Evolutionary conservation across 2,329 filamentous ascomycete species (phyloP).

Genomic region (Cladobotryum mycophilum): DNA sequence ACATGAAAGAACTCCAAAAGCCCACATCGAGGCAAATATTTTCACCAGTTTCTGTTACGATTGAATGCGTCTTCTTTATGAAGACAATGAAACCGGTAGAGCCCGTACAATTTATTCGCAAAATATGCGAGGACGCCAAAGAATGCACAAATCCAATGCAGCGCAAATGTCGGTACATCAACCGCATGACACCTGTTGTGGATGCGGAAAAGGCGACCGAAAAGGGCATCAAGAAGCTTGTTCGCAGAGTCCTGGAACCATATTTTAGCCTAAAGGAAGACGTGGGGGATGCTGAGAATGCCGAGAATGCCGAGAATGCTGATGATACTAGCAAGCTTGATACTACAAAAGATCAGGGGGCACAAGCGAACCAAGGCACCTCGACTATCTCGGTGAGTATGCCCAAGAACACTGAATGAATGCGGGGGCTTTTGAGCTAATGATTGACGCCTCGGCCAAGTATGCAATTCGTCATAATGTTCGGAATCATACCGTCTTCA

Average conservation of each 20-base stretch:
- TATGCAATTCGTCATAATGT: conserved; percentile 80
- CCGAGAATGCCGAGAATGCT: conserved; percentile 12
- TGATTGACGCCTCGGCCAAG: conserved; percentile 34
- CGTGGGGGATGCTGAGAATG: conserved; percentile 13
- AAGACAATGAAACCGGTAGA: conserved; percentile 50
- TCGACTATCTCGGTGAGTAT: conserved; percentile 37
- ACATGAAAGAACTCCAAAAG: conserved; percentile 44
- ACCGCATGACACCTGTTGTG: conserved; percentile 48
- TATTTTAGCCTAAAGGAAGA: conserved; percentile 48
- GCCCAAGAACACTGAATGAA: not conserved
- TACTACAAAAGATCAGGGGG: conserved; percentile 1
- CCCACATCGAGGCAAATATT: conserved; percentile 42
- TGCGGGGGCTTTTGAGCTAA: not conserved
- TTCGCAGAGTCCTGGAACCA: conserved; percentile 53
- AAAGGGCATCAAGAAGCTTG: conserved; percentile 60
- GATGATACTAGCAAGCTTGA: not conserved
- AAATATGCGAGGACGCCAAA: conserved; percentile 50
- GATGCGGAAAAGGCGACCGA: conserved; percentile 59
- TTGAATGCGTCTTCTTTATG: conserved; percentile 61
- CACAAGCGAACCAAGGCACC: conserved; percentile 10
- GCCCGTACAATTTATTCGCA: conserved; percentile 46
- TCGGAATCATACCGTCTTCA: conserved; percentile 64
- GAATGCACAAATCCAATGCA: conserved; percentile 34
- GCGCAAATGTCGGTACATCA: conserved; percentile 51
- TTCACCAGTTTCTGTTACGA: conserved; percentile 45